phyloP scores from a whole-genome alignment of 2,329 filamentous ascomycete species.

The Monilinia vaccinii-corymbosi region DNA sequence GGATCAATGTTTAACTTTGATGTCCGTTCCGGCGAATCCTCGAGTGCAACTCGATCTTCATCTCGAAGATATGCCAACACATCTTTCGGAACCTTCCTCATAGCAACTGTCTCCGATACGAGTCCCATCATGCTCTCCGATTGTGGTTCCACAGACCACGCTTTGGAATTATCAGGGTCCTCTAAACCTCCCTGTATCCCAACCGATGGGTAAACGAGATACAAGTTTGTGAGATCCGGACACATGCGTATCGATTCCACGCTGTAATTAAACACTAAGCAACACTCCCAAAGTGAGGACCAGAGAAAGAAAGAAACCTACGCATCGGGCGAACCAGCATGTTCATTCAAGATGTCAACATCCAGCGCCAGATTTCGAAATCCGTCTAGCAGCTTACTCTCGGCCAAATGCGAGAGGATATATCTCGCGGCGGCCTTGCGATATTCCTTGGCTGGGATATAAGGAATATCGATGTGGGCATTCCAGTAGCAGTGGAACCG shows the following conservation, averaged over 20 bases:
- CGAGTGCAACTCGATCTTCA: neutral
- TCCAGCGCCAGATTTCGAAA: neutral
- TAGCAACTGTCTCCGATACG: neutral
- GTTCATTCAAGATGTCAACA: neutral
- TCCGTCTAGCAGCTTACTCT: neutral
- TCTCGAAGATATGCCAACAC: neutral
- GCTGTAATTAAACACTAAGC: neutral
- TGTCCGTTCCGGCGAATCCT: neutral
- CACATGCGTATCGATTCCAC: neutral
- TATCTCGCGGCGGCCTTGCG: neutral
- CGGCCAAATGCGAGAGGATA: neutral
- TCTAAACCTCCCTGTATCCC: neutral
- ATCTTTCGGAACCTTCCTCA: neutral
- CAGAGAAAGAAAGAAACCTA: neutral
- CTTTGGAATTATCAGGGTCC: neutral
- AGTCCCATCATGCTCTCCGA: neutral
- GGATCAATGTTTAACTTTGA: neutral
- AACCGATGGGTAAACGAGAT: neutral
- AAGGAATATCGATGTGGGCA: neutral
- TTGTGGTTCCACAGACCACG: neutral
- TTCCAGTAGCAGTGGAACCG: slow-evolving; percentile 5
- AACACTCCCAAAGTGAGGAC: neutral
- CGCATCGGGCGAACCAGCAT: neutral
- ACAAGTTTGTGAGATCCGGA: neutral
- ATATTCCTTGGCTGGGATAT: neutral